phyloP scores from a whole-genome alignment of 345 rosid species.

The Linum usitatissimum region DNA sequence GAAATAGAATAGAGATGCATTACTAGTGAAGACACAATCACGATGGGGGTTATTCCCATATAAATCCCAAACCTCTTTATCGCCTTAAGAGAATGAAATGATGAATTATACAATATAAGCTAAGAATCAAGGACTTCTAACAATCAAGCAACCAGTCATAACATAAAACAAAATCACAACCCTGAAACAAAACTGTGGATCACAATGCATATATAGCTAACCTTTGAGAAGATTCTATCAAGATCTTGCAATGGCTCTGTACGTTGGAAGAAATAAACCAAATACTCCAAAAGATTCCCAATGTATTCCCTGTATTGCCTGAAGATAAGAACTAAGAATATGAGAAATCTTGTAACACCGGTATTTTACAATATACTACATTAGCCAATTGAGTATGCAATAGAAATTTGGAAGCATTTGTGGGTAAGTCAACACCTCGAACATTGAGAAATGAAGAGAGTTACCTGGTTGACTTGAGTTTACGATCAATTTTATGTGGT shows the following conservation, averaged over 20 bases:
- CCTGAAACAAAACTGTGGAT: background rate
- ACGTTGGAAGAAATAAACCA: slow-evolving; percentile 66
- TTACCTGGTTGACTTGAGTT: slow-evolving; percentile 59
- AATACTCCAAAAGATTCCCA: slow-evolving; percentile 68
- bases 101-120: too few relatives aligned
- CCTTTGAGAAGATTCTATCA: slow-evolving; percentile 74
- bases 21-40: background rate
- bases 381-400: background rate
- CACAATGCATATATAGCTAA: slow-evolving; percentile 12
- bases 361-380: background rate
- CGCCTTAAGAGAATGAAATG: too few relatives aligned
- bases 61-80: too few relatives aligned
- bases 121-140: background rate
- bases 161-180: background rate
- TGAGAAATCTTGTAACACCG: background rate
- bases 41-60: too few relatives aligned
- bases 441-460: background rate
- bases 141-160: background rate
- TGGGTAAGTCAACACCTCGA: background rate
- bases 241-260: slow-evolving; percentile 94
- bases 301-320: slow-evolving; percentile 77
- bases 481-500: slow-evolving; percentile 49
- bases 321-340: slow-evolving; percentile 15
- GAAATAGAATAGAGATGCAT: background rate
- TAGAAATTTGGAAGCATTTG: background rate